phyloP scores from a whole-genome alignment of 768 basidiomycete genomes.

The Epithele typhae region DNA sequence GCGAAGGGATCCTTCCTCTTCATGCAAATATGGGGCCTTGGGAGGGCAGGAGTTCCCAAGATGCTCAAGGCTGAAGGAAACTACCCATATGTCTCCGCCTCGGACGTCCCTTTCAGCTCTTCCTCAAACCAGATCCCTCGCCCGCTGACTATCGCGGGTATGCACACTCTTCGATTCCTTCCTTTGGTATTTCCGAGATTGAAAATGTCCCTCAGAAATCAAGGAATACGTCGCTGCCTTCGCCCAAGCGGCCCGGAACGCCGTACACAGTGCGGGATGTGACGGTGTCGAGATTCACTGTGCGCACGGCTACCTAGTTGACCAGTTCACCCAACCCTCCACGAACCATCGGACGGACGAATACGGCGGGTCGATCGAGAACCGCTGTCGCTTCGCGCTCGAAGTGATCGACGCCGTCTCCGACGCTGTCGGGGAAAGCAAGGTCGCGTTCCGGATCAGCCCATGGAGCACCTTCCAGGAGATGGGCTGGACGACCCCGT shows the following conservation, averaged over 20 bases:
- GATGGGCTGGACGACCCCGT: constrained; percentile 48
- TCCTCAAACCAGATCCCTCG: constrained; percentile 13
- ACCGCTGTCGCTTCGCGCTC: constrained; percentile 37
- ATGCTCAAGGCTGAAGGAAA: constrained; percentile 33
- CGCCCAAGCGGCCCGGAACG: constrained; percentile 16
- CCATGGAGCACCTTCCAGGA: constrained; percentile 29
- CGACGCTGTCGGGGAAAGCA: constrained; percentile 34
- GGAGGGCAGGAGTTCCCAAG: constrained; percentile 33
- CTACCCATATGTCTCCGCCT: constrained; percentile 31
- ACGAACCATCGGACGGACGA: constrained; percentile 38
- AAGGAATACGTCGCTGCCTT: constrained; percentile 31
- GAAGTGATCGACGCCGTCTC: constrained; percentile 33
- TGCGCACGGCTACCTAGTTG: constrained; percentile 23
- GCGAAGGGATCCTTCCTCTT: constrained; percentile 46
- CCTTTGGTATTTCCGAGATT: too few species aligned
- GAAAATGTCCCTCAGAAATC: constrained; percentile 18
- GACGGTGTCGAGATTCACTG: constrained; percentile 38
- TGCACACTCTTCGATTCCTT: not conserved
- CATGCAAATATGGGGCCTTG: constrained; percentile 55
- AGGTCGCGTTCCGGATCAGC: constrained; percentile 33
- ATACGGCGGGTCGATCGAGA: constrained; percentile 44
- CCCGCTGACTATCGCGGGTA: constrained; percentile 18
- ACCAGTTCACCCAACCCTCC: constrained; percentile 34
- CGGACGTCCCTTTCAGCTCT: constrained; percentile 20
- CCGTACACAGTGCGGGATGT: constrained; percentile 36